Conservation (phyloP, 2,329 filamentous ascomycete species). For the Aspergillus ustus region DNA sequence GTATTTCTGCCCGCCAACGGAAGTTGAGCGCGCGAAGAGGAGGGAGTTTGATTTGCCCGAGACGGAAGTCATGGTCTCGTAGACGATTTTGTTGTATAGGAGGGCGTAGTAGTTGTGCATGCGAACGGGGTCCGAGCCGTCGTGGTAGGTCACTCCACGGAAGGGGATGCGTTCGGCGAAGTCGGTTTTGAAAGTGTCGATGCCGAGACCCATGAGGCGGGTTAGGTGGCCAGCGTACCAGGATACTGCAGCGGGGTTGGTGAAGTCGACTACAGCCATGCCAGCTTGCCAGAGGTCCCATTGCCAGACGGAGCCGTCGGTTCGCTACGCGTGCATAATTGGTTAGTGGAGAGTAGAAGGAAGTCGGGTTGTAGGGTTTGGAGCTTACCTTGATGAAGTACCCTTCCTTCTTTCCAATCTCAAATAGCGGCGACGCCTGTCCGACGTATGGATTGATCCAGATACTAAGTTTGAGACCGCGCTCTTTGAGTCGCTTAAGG, state of each 20-base stretch:
- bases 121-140: conserved; percentile 62
- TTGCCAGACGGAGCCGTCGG: conserved; percentile 73
- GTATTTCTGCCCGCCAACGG: conserved; percentile 70
- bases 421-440: conserved; percentile 70
- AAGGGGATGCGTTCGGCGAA: conserved; percentile 75
- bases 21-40: conserved; percentile 70
- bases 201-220: conserved; percentile 68
- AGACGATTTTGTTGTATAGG: conserved; percentile 72
- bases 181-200: conserved; percentile 76
- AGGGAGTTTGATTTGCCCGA: conserved; percentile 60
- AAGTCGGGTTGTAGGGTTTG: background rate
- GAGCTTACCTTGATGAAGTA: conserved; percentile 64
- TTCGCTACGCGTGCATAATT: conserved; percentile 46
- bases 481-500: conserved; percentile 66
- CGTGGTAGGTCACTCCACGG: conserved; percentile 67
- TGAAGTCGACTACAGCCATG: conserved; percentile 76
- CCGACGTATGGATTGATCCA: conserved; percentile 79
- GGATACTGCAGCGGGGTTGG: conserved; percentile 68
- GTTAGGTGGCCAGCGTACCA: conserved; percentile 70
- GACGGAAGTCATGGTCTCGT: conserved; percentile 64
- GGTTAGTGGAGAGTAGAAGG: background rate
- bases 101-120: conserved; percentile 84
- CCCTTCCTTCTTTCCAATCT: conserved; percentile 64
- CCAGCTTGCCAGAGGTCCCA: conserved; percentile 80
- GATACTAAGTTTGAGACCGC: conserved; percentile 70